Evolutionary conservation across 306 rosid genomes (phyloP).

Genomic region (Dryas alaskensis): DNA sequence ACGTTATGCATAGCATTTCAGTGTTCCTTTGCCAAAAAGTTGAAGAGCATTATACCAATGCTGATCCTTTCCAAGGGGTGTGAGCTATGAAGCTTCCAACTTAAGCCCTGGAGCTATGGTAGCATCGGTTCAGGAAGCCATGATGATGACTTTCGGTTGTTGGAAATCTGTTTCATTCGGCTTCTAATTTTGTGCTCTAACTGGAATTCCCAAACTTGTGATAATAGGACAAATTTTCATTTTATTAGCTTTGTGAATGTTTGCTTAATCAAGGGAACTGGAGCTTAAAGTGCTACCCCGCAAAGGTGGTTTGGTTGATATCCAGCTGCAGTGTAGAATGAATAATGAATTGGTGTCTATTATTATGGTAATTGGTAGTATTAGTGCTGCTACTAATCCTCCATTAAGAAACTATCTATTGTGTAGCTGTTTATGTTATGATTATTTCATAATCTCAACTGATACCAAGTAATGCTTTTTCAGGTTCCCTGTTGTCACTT

Average conservation of each 20-base stretch:
- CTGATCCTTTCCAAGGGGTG: neutral
- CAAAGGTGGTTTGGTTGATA: no score
- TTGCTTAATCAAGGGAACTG: no score
- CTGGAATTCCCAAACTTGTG: neutral
- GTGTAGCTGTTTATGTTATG: no score
- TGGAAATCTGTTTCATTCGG: neutral
- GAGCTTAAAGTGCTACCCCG: no score
- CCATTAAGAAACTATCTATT: no score
- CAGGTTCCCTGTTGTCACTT: no score
- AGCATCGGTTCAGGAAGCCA: neutral
- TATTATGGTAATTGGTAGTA: no score
- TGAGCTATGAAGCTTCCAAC: neutral
- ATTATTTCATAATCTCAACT: no score
- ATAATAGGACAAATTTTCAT: neutral
- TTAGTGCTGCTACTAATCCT: no score
- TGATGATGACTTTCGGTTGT: neutral
- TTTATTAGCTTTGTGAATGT: neutral
- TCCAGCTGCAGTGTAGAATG: no score
- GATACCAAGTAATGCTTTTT: no score
- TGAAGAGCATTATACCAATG: neutral
- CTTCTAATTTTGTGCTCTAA: neutral
- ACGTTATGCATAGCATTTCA: slow-evolving; percentile 1
- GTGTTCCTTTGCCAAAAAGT: neutral
- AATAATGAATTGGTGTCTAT: no score
- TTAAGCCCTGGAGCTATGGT: neutral